Evolutionary conservation across 345 rosid species (phyloP).

Genomic region (Hibiscus trionum): DNA sequence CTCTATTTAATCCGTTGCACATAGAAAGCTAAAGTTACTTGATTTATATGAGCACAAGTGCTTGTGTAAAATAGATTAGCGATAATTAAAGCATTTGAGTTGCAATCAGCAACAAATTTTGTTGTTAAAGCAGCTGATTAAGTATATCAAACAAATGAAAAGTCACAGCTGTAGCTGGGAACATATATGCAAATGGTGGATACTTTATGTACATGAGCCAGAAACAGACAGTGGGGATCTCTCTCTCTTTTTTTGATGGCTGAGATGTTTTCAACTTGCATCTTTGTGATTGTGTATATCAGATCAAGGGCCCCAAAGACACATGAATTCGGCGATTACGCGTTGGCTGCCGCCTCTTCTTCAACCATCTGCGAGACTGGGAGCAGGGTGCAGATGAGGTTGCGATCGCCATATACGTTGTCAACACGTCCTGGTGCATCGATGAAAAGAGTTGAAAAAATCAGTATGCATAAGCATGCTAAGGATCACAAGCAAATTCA

Average conservation of each 20-base stretch:
- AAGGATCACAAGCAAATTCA: neutral
- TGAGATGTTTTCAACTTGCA: constrained; percentile 1
- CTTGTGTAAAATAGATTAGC: neutral
- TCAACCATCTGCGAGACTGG: constrained; percentile 54
- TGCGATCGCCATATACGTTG: constrained; percentile 95
- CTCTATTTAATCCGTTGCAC: no score
- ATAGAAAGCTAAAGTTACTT: no score
- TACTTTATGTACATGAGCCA: constrained; percentile 25
- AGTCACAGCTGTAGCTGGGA: constrained; percentile 20
- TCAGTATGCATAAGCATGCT: neutral
- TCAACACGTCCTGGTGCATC: constrained; percentile 69
- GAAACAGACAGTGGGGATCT: neutral
- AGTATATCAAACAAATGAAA: constrained; percentile 14
- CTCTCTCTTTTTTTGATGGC: neutral
- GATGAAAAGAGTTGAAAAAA: neutral
- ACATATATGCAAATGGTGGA: constrained; percentile 7
- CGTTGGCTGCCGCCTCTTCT: constrained; percentile 80
- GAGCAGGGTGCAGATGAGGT: constrained; percentile 83
- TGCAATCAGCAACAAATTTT: constrained; percentile 24
- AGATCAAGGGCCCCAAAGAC: neutral
- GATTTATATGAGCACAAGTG: no score
- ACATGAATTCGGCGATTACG: constrained; percentile 41
- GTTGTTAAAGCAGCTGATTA: constrained; percentile 14
- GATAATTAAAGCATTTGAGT: constrained; percentile 22
- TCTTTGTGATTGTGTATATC: constrained; percentile 5